These are phyloP conservation scores for Periconia sp. DNA, from an alignment of 2,329 filamentous ascomycete species.

Conservation along the genomic window DNA sequence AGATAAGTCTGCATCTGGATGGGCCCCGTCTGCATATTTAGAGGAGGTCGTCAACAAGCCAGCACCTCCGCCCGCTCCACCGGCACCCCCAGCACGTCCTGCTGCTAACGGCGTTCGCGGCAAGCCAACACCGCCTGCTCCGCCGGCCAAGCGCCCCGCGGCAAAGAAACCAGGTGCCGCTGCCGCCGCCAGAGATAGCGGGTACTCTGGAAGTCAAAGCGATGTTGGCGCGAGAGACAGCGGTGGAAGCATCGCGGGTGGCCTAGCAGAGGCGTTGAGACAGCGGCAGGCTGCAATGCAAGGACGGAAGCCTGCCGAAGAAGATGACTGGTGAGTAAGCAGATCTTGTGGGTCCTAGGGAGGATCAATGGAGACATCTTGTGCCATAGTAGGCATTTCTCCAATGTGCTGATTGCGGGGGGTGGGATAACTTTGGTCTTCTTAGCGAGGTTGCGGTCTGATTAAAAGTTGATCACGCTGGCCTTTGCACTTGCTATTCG, in stretches of 20 bases:
- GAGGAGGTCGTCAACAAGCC: conserved; percentile 72
- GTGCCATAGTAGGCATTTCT: neutral
- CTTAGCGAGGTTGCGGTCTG: neutral
- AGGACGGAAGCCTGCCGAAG: conserved; percentile 41
- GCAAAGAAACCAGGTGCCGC: conserved; percentile 70
- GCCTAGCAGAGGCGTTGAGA: conserved; percentile 57
- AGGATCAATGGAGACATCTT: too few relatives aligned
- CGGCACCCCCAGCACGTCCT: conserved; percentile 56
- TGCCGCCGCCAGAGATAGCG: conserved; percentile 71
- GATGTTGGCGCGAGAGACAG: conserved; percentile 49
- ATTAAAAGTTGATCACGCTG: neutral
- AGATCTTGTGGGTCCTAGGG: conserved; percentile 3
- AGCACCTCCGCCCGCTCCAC: conserved; percentile 62
- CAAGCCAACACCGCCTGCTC: conserved; percentile 77
- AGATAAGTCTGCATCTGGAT: conserved; percentile 75
- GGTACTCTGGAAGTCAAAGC: conserved; percentile 50
- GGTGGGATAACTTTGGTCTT: neutral
- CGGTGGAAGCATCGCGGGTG: conserved; percentile 54
- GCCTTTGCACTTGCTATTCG: too few relatives aligned
- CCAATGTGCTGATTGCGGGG: neutral
- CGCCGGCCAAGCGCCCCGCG: conserved; percentile 80
- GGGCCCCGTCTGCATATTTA: conserved; percentile 93
- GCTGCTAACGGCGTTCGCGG: conserved; percentile 65
- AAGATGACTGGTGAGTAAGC: conserved; percentile 45
- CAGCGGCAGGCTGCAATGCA: conserved; percentile 58